phyloP scores from a whole-genome alignment of 257 asterid genomes.

The Solanum acaule region DNA sequence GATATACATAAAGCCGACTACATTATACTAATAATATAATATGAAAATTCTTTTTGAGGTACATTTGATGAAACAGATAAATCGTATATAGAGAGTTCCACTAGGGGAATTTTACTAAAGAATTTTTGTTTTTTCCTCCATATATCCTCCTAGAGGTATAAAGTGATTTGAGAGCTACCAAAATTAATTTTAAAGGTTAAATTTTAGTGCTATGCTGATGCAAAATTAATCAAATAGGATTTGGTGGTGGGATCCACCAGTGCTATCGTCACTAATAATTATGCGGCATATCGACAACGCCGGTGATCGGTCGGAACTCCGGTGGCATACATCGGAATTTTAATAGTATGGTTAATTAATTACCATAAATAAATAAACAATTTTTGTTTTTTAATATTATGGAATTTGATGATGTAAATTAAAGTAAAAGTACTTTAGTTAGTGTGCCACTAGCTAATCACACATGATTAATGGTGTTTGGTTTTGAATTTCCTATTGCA shows the following conservation, averaged over 20 bases:
- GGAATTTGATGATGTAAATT: neutral
- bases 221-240: neutral
- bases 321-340: neutral
- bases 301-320: neutral
- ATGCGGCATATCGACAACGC: neutral
- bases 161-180: neutral
- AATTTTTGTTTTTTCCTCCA: neutral
- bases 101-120: neutral
- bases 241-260: neutral
- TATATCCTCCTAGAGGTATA: neutral
- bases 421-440: neutral
- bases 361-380: neutral
- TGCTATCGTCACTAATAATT: neutral
- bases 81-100: neutral
- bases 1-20: neutral
- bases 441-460: neutral
- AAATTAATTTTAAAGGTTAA: neutral
- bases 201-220: constrained; percentile 7
- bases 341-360: neutral
- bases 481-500: neutral
- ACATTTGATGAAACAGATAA: neutral
- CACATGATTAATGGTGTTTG: neutral
- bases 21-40: neutral
- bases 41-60: neutral
- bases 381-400: neutral